Base-by-base conservation (phyloP, 441 rosid species). In the Arabidopsis hybrid region DNA sequence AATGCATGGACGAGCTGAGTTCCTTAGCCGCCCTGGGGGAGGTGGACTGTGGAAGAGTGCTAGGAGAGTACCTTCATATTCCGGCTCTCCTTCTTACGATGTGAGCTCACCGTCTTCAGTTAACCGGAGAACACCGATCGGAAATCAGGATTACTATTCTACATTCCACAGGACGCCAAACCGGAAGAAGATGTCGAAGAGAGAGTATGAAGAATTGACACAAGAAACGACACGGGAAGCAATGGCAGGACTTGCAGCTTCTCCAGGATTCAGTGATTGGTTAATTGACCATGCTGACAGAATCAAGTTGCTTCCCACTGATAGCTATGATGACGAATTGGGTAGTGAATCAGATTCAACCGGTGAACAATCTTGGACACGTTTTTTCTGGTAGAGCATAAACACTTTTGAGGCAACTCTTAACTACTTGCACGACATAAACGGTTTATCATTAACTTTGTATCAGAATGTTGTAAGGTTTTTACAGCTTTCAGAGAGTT, bases 201-300 rank as follows among this genome's bases (percentile, higher is more conserved):
- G 82, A 81, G 95, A 93, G 61, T 91, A 91, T 95, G 88, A 91
- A 60, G 92, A 91, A 73, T 87, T 93, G 50, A 88, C 92, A 9
- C 75, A 67, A 58, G 92, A 86, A 63, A 88, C 98, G 13, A 95
- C 99, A n/a, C 82, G 78, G 49, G 72, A 83, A 59, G 98, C 98
- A 46, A 67, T 93, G 70, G 86, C 89, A 6, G 96, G 86, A 50
- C 81, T 95, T 84, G 72, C 87, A 40, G 87, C 95, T 42, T 86
- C 96, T 38, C 92, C 97, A 13, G 92, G 89, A 57, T 90, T 90
- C 76, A 65, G 89, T 1, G 81, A 85, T 60, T 95, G 98, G 97
- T 62, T 91, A 56, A 73, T 91, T 2, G 84, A 89, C 49, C 84
- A 85, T 62, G 93, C 97, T 8, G 94, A 86, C 46, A 73, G 95